phyloP scores from a whole-genome alignment of 441 rosid genomes.

The Gossypium trilobum region DNA sequence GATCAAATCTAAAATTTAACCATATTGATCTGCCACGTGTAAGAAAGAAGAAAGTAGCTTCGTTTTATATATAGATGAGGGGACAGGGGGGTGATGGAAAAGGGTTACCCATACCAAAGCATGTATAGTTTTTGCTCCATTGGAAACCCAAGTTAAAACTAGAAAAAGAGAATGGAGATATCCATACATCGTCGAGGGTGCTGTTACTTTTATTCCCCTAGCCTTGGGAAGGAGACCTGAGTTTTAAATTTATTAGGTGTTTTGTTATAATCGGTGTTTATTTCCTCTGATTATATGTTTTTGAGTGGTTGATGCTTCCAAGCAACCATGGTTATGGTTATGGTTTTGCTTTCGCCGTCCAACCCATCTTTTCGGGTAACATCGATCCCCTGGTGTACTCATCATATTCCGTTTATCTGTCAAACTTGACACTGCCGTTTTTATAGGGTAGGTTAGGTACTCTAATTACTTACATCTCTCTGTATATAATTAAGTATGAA shows the following conservation, averaged over 20 bases:
- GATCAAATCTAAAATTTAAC: too few relatives aligned
- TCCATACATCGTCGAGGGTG: too few relatives aligned
- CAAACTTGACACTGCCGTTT: conserved; percentile 6
- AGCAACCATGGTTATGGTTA: conserved; percentile 18
- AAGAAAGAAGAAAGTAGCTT: too few relatives aligned
- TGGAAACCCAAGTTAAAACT: too few relatives aligned
- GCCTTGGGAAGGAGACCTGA: background rate
- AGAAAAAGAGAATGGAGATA: too few relatives aligned
- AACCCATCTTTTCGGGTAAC: conserved; percentile 11
- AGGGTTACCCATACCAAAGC: too few relatives aligned
- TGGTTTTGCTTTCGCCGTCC: background rate
- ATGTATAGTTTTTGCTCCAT: too few relatives aligned
- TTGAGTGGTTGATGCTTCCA: conserved; percentile 18
- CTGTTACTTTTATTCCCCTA: background rate
- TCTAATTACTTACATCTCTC: background rate
- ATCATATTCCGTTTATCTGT: background rate
- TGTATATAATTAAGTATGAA: too few relatives aligned
- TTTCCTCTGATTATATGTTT: background rate
- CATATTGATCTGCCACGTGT: too few relatives aligned
- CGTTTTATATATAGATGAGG: too few relatives aligned
- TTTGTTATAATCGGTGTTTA: background rate
- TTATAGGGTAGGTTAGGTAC: conserved; percentile 7
- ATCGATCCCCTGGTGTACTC: background rate
- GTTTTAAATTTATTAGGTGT: background rate
- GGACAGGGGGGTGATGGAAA: too few relatives aligned